Conservation (phyloP, 495 filamentous ascomycete genomes). For the Hypoxylon rickii region DNA sequence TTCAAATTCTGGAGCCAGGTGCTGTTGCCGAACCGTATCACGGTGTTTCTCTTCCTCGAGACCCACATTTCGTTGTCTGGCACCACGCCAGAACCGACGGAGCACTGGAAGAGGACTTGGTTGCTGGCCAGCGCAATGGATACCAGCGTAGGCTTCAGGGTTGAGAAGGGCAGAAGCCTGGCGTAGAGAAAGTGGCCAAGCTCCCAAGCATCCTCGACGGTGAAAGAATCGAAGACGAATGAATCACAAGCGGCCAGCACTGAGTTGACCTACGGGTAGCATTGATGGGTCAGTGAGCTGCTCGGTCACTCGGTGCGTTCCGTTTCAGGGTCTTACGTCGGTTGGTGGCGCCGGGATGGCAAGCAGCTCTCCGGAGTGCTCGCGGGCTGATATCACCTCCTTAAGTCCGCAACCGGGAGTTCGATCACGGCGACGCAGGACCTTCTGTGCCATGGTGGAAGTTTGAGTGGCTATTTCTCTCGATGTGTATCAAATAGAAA, state of each 20-base stretch:
- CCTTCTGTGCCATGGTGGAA: conserved; percentile 13
- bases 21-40: conserved; percentile 68
- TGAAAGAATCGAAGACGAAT: conserved; percentile 66
- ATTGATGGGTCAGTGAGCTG: no score
- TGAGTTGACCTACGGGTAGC: conserved; percentile 43
- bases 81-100: conserved; percentile 56
- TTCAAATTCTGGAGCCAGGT: conserved; percentile 70
- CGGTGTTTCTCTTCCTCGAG: conserved; percentile 61
- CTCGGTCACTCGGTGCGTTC: no score
- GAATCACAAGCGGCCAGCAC: conserved; percentile 58
- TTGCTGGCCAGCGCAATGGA: conserved; percentile 63
- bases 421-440: conserved; percentile 25
- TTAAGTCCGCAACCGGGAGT: conserved; percentile 22
- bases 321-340: conserved; percentile 34
- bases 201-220: conserved; percentile 65
- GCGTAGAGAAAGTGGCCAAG: conserved; percentile 67
- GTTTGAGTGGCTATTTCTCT: background rate
- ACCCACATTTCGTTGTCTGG: conserved; percentile 68
- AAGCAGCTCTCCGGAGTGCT: background rate
- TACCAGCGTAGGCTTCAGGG: conserved; percentile 59
- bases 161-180: conserved; percentile 60
- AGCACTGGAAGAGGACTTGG: conserved; percentile 57
- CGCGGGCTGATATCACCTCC: conserved; percentile 15
- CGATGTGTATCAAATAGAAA: no score
- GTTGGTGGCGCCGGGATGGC: conserved; percentile 37